Evolutionary conservation across 805 yeast genomes (phyloP).

Genomic region (Lipomyces mesembrius): DNA sequence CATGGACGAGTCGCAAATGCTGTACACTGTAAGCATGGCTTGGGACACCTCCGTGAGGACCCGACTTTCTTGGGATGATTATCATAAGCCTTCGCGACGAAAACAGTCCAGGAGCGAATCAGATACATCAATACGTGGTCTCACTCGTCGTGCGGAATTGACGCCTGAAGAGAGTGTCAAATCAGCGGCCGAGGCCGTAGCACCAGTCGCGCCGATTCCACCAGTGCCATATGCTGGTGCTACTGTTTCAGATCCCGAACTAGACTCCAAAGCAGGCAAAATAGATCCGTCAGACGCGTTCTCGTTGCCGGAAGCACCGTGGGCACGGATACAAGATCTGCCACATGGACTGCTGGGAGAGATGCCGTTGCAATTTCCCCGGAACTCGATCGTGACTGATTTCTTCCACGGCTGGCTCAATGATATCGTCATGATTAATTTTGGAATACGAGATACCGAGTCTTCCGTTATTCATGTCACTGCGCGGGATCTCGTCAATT

Average conservation of each 20-base stretch:
- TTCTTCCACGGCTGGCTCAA: slow-evolving; percentile 35
- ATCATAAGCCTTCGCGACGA: not conserved
- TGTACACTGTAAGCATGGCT: slow-evolving; percentile 17
- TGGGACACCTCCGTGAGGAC: slow-evolving; percentile 18
- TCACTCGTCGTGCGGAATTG: not conserved
- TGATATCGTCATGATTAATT: slow-evolving; percentile 28
- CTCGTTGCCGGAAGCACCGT: slow-evolving; percentile 66
- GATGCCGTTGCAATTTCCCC: slow-evolving; percentile 5
- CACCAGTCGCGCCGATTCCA: not conserved
- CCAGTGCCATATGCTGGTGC: not conserved
- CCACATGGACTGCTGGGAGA: not conserved
- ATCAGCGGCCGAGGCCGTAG: not conserved
- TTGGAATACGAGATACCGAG: slow-evolving; percentile 25
- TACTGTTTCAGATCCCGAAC: not conserved
- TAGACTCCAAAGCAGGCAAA: not conserved
- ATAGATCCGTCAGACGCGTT: slow-evolving; percentile 78
- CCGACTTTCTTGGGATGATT: slow-evolving; percentile 16
- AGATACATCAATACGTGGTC: not conserved
- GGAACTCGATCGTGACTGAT: slow-evolving; percentile 23
- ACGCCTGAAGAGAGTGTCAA: not conserved
- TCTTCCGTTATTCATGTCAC: slow-evolving; percentile 22
- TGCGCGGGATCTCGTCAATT: slow-evolving; percentile 27
- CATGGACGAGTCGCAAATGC: slow-evolving; percentile 21
- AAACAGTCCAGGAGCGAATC: not conserved
- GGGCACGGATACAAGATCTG: slow-evolving; percentile 54